Base-by-base conservation (phyloP, 1,139 yeast genomes). In the Candida sp. region DNA sequence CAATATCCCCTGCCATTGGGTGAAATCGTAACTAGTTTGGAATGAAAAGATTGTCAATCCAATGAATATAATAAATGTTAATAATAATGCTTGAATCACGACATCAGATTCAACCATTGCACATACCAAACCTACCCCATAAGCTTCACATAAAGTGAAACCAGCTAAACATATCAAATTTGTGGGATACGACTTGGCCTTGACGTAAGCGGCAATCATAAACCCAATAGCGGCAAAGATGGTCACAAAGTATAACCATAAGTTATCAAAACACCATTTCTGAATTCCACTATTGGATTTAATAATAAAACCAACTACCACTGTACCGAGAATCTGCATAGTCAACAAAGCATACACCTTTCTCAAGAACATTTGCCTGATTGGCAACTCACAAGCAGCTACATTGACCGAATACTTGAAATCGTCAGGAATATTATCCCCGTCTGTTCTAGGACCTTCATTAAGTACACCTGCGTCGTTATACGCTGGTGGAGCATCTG, bases 351-450 rank as follows among this genome's bases (percentile, higher is more conserved):
- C 71, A 62, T 89, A 89, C 8, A 89, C 97, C 58, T 86, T 87
- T 49, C 91, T 76, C 50, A 87, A 68, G 57, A 89, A 89, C 59
- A 84, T 75, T 53, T 84, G 88, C 52, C 96, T 80, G 34, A 89
- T 73, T 7, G 86, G 80, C 41, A 87, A 68, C 48, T 85, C 88
- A 65, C 96, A 87, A 27, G 86, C 82, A 5, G 90, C 81, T 23
- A 89, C 95, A 45, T 79, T 77, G 7, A 86, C 87, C 30, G 87
- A 81, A 63, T 84, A 88, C 61, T 89, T 89, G 78, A 88, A 89
- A 64, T 88, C 96, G 56, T 88, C 95, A 3, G 86, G 86, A 40
- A 80, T 56, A 51, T 70, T 63, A 53, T 74, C 79, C 12, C 73
- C 74, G 12, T 57, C 66, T 9, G 54, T 51, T 46, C 76, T 54